Percentiles rank a stretch among this genome's conserved stretches.
These are phyloP conservation scores for Nemania sp. DNA, from an alignment of 2,329 filamentous ascomycete species.

Conservation along the genomic window DNA sequence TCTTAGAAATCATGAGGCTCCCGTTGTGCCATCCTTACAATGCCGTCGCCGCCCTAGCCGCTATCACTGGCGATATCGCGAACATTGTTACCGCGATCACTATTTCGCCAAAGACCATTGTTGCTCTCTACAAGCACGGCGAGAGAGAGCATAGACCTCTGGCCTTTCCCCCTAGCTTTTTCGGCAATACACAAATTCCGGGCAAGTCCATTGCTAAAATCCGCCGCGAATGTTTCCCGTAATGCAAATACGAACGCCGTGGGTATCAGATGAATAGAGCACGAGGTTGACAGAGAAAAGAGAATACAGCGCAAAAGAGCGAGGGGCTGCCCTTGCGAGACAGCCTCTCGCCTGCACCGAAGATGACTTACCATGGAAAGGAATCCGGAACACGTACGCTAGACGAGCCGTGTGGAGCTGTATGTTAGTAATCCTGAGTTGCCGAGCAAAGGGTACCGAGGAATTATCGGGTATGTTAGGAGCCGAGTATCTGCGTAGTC, in stretches of 20 bases:
- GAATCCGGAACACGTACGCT: constrained; percentile 9
- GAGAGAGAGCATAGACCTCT: not conserved
- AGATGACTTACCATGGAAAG: constrained; percentile 32
- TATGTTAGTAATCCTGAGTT: constrained; percentile 32
- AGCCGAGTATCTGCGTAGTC: constrained; percentile 31
- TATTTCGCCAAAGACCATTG: too few relatives aligned
- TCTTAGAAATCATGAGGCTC: too few relatives aligned
- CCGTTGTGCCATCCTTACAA: too few relatives aligned
- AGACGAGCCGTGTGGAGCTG: constrained; percentile 24
- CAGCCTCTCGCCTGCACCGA: constrained; percentile 11
- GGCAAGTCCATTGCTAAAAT: constrained; percentile 12
- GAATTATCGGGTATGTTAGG: constrained; percentile 24
- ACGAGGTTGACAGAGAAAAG: constrained; percentile 6
- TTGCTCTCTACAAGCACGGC: not conserved
- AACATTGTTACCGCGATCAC: too few relatives aligned
- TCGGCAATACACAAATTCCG: too few relatives aligned
- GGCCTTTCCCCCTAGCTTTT: not conserved
- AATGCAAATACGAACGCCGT: constrained; percentile 23
- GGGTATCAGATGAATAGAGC: constrained; percentile 26
- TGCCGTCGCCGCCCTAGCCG: too few relatives aligned
- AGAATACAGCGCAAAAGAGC: constrained; percentile 14
- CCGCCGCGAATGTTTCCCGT: constrained; percentile 4
- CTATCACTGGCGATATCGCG: too few relatives aligned
- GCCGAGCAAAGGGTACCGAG: constrained; percentile 9
- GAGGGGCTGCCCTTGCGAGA: not conserved